Evolutionary conservation across 2,329 filamentous ascomycete genomes (phyloP), one percentile per base, ranked within the genome.

Genomic region (Periconia digitata): DNA sequence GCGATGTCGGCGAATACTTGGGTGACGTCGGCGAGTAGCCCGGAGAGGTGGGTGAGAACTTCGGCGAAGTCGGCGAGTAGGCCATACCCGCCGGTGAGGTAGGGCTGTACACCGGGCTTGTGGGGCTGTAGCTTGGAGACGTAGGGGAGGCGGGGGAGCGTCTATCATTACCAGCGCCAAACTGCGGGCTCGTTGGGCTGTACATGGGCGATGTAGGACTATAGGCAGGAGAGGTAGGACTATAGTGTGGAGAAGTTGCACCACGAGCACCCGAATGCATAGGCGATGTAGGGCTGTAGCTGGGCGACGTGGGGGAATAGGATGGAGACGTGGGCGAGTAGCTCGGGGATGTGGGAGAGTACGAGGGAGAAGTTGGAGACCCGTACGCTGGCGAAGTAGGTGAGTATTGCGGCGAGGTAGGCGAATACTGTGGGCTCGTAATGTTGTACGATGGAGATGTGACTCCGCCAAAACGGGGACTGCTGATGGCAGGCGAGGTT

Each of bases 91-190:
- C 53, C 23, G 66, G 84, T 80, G 24, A 81, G 77, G 72, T 64
- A 70, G 76, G 59, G 80, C 72, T 65, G 78, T 82, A 58, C 78
- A 69, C 62, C n/a, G 70, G 85, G 43, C 82, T 86, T 3, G 85
- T 83, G n/a, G 85, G 85, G 63, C 84, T 87, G 73, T 89, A 90
- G 63, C 80, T 84, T 46, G 86, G 86, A 57, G 83, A 86, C 6
- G 84, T 85, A 3, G 86, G 85, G 3, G 84, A 86, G 39, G 76
- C 75, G 56, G 79, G 78, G 5, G 64, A 67, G 27, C 64, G 63
- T 53, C 63, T 62, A 49, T 69, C 62, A 36, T 63, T 63, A 46
- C 58, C 58, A 8, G 49, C 59, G 39, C 59, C 59, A 47, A 71
- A 72, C 43, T 77, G 71, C 20, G 75, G 75, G 50, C 79, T 83